Evolutionary conservation across 306 rosid species (phyloP), one percentile per base, ranked within the genome.

Genomic region (Vicia villosa): DNA sequence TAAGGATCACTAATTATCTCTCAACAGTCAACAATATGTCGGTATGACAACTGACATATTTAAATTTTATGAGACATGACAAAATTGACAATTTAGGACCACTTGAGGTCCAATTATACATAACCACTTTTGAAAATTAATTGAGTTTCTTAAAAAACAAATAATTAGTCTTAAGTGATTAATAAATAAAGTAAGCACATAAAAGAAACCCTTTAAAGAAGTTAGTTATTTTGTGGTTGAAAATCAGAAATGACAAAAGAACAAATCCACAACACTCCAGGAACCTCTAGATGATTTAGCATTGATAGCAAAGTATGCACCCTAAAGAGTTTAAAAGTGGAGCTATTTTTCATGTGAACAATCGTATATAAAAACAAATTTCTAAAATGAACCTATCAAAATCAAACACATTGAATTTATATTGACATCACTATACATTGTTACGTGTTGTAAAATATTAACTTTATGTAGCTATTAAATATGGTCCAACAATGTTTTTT

Each of bases 401-500:
- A 36, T 12, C 37, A 2, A 38, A 54, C 81, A 78, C 74, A 55
- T 70, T 52, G 20, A 20, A 62, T 26, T 61, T 41, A 20, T 14
- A 42, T 38, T 70, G 83, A 74, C 62, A 74, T 78, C 80, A 74
- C 77, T 26, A 11, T 10, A 10, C 45, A 69, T 11, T 20, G 78
- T 50, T 65, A 36, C 80, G 38, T 64, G 66, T 56, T 36, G 34
- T 28, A 45, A 28, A 69, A 47, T 45, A 59, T 74, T 70, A 56
- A 60, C 57, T 59, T 70, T 66, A 47, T 54, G 76, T 22, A 17
- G 58, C 41, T 67, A 68, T 51, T 68, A 16, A 2, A 54, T 4
- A 73, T 60, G 81, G 83, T 61, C 86, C 81, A 78, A 47, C 13
- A 30, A 17, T 30, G 5, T 70, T 42, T 65, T n/a, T 62, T 65